phyloP scores from a whole-genome alignment of 129 eudicot genomes.

The Flaveria ramosissima region DNA sequence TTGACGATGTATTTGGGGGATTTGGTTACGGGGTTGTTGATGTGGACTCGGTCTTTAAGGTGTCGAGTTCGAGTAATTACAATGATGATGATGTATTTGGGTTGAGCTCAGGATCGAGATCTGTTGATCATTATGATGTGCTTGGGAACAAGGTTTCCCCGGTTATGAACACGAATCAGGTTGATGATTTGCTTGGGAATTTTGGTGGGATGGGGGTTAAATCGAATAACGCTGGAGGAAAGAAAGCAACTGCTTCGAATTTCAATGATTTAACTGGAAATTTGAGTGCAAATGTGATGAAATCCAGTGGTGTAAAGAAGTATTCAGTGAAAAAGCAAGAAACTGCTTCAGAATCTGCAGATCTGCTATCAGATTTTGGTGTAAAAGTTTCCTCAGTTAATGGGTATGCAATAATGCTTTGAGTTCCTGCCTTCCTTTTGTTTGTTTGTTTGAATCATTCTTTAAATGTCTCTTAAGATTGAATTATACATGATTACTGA shows the following conservation, averaged over 20 bases:
- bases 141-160: slow-evolving; percentile 25
- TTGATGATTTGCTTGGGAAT: slow-evolving; percentile 61
- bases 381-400: slow-evolving; percentile 35
- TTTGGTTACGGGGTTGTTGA: background rate
- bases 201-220: slow-evolving; percentile 48
- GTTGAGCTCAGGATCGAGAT: slow-evolving; percentile 18
- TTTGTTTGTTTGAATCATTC: background rate
- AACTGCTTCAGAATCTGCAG: slow-evolving; percentile 45
- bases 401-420: slow-evolving; percentile 44
- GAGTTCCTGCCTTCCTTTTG: slow-evolving; percentile 2
- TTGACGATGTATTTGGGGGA: slow-evolving; percentile 50
- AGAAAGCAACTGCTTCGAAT: slow-evolving; percentile 25
- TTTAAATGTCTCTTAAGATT: too few relatives aligned
- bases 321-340: slow-evolving; percentile 22
- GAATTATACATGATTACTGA: too few relatives aligned
- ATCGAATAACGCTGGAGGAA: background rate
- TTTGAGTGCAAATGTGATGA: slow-evolving; percentile 20
- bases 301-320: slow-evolving; percentile 26
- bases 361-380: slow-evolving; percentile 75
- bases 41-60: slow-evolving; percentile 40
- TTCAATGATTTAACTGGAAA: slow-evolving; percentile 52
- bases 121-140: slow-evolving; percentile 45
- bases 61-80: slow-evolving; percentile 28
- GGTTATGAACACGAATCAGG: slow-evolving; percentile 25
- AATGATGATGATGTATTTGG: slow-evolving; percentile 64